Evolutionary conservation across 768 basidiomycete genomes (phyloP).

Genomic region (Boletus sp.): DNA sequence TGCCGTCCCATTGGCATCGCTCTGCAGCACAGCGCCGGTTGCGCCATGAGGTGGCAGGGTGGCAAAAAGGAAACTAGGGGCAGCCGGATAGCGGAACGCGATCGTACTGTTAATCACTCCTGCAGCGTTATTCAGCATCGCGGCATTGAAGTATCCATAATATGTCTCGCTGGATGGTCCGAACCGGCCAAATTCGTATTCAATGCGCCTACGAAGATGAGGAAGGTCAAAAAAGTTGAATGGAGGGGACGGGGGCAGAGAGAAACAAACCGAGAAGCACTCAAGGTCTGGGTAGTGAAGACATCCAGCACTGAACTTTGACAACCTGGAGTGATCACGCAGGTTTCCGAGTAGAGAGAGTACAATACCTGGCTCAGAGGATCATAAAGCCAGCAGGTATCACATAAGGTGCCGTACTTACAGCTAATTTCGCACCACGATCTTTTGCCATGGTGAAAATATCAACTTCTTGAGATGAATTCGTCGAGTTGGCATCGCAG

Average conservation of each 20-base stretch:
- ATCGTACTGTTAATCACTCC: slow-evolving; percentile 43
- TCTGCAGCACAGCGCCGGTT: slow-evolving; percentile 33
- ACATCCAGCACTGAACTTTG: slow-evolving; percentile 68
- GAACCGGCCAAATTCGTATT: slow-evolving; percentile 60
- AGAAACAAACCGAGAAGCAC: slow-evolving; percentile 50
- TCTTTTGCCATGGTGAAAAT: slow-evolving; percentile 80
- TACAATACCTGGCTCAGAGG: slow-evolving; percentile 60
- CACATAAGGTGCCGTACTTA: slow-evolving; percentile 33
- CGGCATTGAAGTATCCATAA: slow-evolving; percentile 57
- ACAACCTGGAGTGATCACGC: slow-evolving; percentile 73
- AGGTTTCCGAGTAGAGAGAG: slow-evolving; percentile 66
- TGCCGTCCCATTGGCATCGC: slow-evolving; percentile 18
- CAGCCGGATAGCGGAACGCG: slow-evolving; percentile 37
- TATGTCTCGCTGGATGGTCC: slow-evolving; percentile 47
- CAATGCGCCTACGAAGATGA: slow-evolving; percentile 41
- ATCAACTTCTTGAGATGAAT: slow-evolving; percentile 57
- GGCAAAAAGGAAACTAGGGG: slow-evolving; percentile 66
- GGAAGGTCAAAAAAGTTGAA: not conserved
- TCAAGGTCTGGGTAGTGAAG: slow-evolving; percentile 65
- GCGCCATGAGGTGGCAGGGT: slow-evolving; percentile 64
- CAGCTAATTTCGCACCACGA: slow-evolving; percentile 77
- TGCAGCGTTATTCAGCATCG: slow-evolving; percentile 54
- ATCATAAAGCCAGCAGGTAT: not conserved
- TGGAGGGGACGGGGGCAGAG: not conserved
- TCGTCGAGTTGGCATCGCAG: slow-evolving; percentile 76